Base-by-base conservation (phyloP, 176 grass and related monocot species). In the Tillandsia leiboldiana region DNA sequence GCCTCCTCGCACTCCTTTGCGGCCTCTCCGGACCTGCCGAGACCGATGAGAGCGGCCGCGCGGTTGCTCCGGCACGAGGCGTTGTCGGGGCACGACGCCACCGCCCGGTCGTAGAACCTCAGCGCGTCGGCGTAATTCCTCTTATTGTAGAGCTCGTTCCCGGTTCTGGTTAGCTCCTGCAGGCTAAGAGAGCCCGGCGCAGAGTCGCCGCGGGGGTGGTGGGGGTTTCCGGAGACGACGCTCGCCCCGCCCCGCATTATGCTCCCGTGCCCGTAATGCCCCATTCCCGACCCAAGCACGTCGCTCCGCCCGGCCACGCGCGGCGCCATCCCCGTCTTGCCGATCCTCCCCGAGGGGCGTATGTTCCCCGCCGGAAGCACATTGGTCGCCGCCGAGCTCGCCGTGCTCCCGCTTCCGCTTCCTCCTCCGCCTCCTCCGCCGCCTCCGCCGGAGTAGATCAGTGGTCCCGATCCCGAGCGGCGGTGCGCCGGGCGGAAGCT, bases 201-300 rank as follows among this genome's bases (percentile, higher is more conserved):
- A 0, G 63, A 63, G 42, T 78, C 81, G 63, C 75, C 65, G 72
- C 67, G 61, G 42, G 64, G 64, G 29, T 73, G 82, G 0, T 68
- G 49, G 7, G 76, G 65, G 2, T 26, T 11, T 4, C 15, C 53
- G 26, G 48, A 29, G 53, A 58, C 63, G 0, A 58, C 10, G 22
- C 56, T 61, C 56, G 22, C 22, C 56, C 71, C 50, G 29, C 83
- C 79, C 0, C 80, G 70, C 81, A 96, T 82, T 71, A 96, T 75
- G 62, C 82, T 88, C 4, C 91, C 91, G 26, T 96, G 83, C 62
- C 91, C 91, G 26, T 96, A 91, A 77, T 88, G 47, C 1, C 79
- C 83, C 4, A 67, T 79, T 15, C 85, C 88, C 11, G 82, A 88
- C 80, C 88, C 76, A 6, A 91, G 77, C 48, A 91, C 85, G 66